Conservation (phyloP, 2,329 filamentous ascomycete genomes). For the Exophiala lecanii-corni region DNA sequence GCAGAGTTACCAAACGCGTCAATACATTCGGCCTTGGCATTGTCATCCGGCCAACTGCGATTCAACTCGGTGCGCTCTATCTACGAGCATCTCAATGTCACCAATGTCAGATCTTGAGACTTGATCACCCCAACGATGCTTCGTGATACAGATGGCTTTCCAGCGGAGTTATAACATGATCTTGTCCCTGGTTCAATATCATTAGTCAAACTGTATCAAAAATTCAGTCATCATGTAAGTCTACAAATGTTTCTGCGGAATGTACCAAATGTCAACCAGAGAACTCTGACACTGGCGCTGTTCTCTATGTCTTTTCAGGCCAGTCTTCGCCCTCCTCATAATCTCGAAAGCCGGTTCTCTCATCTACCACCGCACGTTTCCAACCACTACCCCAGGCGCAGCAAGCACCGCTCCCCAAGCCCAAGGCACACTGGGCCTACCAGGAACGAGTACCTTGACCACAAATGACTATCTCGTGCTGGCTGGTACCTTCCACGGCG, state of each 20-base stretch:
- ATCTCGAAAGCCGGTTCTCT: slow-evolving; percentile 98
- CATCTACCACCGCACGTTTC: slow-evolving; percentile 90
- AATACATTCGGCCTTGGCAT: background rate
- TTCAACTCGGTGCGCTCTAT: too few species aligned
- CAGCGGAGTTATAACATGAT: too few species aligned
- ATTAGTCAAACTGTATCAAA: too few species aligned
- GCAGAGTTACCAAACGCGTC: background rate
- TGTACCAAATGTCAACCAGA: too few species aligned
- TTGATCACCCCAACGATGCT: too few species aligned
- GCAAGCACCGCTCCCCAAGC: slow-evolving; percentile 47
- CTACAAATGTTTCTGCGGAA: too few species aligned
- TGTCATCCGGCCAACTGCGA: background rate
- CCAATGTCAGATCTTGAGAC: too few species aligned
- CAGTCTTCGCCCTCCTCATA: slow-evolving; percentile 89
- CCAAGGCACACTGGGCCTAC: slow-evolving; percentile 24
- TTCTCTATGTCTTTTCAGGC: slow-evolving; percentile 53
- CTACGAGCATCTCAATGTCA: too few species aligned
- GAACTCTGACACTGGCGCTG: slow-evolving; percentile 1
- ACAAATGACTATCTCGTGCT: slow-evolving; percentile 97
- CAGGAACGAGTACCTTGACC: slow-evolving; percentile 74
- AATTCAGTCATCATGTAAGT: too few species aligned
- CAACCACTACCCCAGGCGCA: slow-evolving; percentile 18
- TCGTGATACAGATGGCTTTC: too few species aligned
- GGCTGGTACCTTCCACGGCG: slow-evolving; percentile 92
- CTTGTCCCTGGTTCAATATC: too few species aligned